Evolutionary conservation across 1,284 basidiomycete species (phyloP).

Genomic region (Hortiboletus rubellus): DNA sequence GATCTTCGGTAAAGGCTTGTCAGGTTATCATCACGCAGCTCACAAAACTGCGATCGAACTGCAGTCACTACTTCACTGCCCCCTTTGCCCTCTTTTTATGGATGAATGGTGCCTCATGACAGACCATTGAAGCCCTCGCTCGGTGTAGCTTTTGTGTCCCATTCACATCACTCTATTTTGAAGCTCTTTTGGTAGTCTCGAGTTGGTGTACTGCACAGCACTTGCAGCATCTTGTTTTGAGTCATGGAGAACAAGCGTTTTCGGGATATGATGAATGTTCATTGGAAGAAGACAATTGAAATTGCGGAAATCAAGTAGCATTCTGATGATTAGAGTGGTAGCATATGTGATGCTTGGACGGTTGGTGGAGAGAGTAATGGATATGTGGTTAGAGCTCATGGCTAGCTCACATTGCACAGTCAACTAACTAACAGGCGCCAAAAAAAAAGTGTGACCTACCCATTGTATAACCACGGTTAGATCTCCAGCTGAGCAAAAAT

Average conservation of each 20-base stretch:
- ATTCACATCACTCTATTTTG: background rate
- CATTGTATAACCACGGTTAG: too few species aligned
- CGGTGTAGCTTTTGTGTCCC: too few species aligned
- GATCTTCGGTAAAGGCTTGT: too few species aligned
- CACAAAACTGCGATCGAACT: too few species aligned
- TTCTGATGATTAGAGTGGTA: background rate
- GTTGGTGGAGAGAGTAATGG: background rate
- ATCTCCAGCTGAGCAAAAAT: too few species aligned
- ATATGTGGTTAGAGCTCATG: background rate
- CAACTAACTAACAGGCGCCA: too few species aligned
- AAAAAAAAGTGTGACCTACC: too few species aligned
- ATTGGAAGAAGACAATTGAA: background rate
- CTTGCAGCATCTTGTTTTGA: background rate
- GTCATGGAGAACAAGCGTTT: conserved; percentile 5
- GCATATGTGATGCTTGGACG: conserved; percentile 14
- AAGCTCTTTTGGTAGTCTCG: background rate
- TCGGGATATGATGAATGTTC: background rate
- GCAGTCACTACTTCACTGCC: too few species aligned
- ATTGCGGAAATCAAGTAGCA: background rate
- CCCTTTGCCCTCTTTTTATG: too few species aligned
- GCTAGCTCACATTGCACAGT: background rate
- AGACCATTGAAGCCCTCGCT: too few species aligned
- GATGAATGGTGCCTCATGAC: too few species aligned
- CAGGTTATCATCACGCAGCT: too few species aligned
- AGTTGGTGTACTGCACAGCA: background rate